Evolutionary conservation across 345 rosid species (phyloP).

Genomic region (Eucalyptus sp.): DNA sequence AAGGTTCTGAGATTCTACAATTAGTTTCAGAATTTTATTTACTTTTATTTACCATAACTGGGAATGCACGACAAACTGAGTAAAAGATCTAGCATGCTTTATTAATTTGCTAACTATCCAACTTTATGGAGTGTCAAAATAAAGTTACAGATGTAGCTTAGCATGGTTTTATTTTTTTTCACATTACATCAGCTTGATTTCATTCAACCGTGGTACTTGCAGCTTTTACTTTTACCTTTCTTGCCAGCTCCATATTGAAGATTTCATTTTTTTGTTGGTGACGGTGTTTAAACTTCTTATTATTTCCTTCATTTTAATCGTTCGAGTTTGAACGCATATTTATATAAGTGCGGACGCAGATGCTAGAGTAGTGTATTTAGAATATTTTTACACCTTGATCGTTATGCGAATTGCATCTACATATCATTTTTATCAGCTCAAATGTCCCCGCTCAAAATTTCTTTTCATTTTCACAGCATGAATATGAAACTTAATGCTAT

Average conservation of each 20-base stretch:
- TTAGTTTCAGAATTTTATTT: background rate
- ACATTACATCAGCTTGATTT: background rate
- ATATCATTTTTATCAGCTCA: background rate
- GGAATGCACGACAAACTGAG: background rate
- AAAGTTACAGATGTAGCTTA: background rate
- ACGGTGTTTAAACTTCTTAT: background rate
- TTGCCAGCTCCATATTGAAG: background rate
- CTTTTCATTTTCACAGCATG: background rate
- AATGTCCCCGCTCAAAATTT: background rate
- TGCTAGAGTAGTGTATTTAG: background rate
- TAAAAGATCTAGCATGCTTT: background rate
- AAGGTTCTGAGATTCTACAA: background rate
- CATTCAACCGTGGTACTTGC: background rate
- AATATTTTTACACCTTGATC: background rate
- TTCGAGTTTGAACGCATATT: background rate
- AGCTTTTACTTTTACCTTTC: background rate
- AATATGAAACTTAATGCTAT: background rate
- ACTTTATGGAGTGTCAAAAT: background rate
- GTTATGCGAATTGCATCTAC: background rate
- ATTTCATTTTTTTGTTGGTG: background rate
- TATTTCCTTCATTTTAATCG: background rate
- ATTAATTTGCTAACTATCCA: background rate
- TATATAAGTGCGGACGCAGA: background rate
- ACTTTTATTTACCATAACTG: background rate
- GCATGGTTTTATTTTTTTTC: background rate